These are phyloP conservation scores for Colletotrichum brevisporum DNA, from an alignment of 2,329 filamentous ascomycete genomes.

Conservation along the genomic window DNA sequence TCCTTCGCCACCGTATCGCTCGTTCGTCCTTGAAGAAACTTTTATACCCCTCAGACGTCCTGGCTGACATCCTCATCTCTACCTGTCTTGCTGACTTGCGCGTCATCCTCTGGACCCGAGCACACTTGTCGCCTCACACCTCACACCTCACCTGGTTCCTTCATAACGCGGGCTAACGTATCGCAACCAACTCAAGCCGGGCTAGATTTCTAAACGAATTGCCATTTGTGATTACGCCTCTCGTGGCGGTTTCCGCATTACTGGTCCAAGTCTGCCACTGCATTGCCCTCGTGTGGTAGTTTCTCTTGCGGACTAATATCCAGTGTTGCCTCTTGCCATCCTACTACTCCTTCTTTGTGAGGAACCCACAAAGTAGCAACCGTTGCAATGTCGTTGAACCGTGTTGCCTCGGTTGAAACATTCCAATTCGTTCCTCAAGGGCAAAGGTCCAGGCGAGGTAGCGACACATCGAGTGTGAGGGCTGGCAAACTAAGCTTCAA, in stretches of 20 bases:
- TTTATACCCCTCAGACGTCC: constrained; percentile 1
- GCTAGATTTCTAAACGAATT: no score
- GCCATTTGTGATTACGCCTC: no score
- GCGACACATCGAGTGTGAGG: constrained; percentile 61
- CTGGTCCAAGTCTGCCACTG: neutral
- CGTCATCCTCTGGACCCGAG: no score
- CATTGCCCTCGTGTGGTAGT: neutral
- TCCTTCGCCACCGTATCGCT: constrained; percentile 26
- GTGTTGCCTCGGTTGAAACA: constrained; percentile 67
- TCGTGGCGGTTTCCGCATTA: no score
- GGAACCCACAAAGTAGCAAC: neutral
- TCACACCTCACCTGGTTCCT: no score
- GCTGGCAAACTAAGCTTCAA: constrained; percentile 68
- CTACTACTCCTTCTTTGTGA: neutral
- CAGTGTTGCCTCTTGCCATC: neutral
- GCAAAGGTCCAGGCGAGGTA: constrained; percentile 56
- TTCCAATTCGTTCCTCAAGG: constrained; percentile 59
- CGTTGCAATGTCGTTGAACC: constrained; percentile 64
- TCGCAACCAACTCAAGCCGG: no score
- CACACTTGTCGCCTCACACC: no score
- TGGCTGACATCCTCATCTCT: no score
- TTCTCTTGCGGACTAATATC: neutral
- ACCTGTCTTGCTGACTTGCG: no score
- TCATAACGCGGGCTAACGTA: no score
- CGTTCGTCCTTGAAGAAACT: constrained; percentile 9